Conservation (phyloP, 345 rosid species). For the Durio zibethinus region DNA sequence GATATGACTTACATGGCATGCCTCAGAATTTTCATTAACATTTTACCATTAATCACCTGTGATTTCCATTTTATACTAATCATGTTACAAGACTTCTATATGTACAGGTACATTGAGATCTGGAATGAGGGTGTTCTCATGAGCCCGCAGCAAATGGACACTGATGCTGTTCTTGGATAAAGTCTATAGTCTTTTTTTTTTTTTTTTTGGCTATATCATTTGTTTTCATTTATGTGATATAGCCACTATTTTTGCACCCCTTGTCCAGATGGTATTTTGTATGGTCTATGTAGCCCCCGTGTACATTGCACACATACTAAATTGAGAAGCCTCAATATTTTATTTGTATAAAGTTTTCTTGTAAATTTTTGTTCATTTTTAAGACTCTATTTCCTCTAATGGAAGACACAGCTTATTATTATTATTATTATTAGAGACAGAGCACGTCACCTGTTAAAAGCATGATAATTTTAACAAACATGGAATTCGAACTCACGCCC, state of each 20-base stretch:
- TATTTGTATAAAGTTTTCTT: neutral
- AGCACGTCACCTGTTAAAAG: too few species aligned
- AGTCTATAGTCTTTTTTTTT: too few species aligned
- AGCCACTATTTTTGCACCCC: neutral
- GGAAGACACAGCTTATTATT: neutral
- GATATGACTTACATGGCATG: neutral
- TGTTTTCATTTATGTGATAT: neutral
- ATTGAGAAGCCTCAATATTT: neutral
- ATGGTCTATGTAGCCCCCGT: neutral
- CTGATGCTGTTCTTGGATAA: slow-evolving; percentile 24
- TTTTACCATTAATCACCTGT: neutral
- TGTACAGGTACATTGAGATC: slow-evolving; percentile 56
- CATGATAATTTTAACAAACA: too few species aligned
- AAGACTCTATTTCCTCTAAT: neutral
- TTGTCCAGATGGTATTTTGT: neutral
- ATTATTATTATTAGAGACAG: too few species aligned
- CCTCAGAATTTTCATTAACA: neutral
- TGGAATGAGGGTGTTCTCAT: slow-evolving; percentile 76
- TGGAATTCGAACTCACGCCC: too few species aligned
- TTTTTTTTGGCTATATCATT: neutral
- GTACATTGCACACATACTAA: neutral
- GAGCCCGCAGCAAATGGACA: slow-evolving; percentile 48
- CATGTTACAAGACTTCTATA: neutral
- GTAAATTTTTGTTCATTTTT: neutral
- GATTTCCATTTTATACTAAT: neutral